phyloP scores from a whole-genome alignment of 1,284 basidiomycete genomes.

The Vanrija humicola region DNA sequence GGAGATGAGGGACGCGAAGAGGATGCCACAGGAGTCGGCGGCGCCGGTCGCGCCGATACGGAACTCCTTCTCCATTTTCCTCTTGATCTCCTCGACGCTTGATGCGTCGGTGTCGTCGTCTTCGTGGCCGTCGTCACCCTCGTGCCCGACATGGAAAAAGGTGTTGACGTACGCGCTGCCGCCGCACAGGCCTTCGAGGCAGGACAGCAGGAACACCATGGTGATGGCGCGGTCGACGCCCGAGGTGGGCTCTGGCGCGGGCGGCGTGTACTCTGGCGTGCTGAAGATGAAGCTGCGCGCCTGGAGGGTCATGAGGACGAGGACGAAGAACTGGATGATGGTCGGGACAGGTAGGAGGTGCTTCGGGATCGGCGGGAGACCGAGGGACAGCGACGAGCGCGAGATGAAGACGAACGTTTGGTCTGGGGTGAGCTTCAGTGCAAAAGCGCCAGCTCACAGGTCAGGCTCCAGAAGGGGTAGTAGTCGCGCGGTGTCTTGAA shows the following conservation, averaged over 20 bases:
- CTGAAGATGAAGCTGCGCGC: slow-evolving; percentile 41
- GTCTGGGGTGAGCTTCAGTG: slow-evolving; percentile 45
- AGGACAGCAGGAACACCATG: slow-evolving; percentile 71
- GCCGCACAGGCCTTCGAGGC: slow-evolving; percentile 80
- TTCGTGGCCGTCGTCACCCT: slow-evolving; percentile 44
- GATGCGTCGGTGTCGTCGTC: slow-evolving; percentile 53
- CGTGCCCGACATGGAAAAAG: slow-evolving; percentile 78
- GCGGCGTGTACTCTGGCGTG: slow-evolving; percentile 32
- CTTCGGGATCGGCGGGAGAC: slow-evolving; percentile 74
- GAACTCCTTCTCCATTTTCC: slow-evolving; percentile 67
- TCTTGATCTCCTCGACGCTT: slow-evolving; percentile 21
- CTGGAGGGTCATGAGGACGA: slow-evolving; percentile 58
- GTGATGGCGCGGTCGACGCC: slow-evolving; percentile 56
- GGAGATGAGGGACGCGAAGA: slow-evolving; percentile 70
- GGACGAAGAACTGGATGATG: slow-evolving; percentile 56
- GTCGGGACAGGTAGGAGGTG: slow-evolving; percentile 58
- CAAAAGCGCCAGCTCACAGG: slow-evolving; percentile 22
- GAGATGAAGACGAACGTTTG: slow-evolving; percentile 95
- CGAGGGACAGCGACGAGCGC: slow-evolving; percentile 83
- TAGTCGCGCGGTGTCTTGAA: slow-evolving; percentile 87
- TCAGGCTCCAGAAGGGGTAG: slow-evolving; percentile 75
- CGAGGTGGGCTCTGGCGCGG: slow-evolving; percentile 4
- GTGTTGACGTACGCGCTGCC: slow-evolving; percentile 91
- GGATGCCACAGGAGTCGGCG: slow-evolving; percentile 58
- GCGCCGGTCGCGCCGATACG: slow-evolving; percentile 78